Base-by-base conservation (phyloP, 352 stramenopile species). In the Hyaloperonospora brassicae region DNA sequence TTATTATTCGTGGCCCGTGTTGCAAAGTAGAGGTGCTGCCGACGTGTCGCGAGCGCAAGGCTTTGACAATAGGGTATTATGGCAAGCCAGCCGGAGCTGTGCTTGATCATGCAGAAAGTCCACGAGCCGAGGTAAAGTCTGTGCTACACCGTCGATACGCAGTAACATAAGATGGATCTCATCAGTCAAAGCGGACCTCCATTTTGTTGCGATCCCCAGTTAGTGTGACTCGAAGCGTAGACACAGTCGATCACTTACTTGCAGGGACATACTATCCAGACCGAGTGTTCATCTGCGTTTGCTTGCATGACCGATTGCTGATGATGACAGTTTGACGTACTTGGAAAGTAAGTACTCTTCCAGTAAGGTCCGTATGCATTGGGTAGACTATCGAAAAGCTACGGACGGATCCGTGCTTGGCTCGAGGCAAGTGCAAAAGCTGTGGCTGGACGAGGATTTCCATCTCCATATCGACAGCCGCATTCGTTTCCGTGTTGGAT, bases 391-490 rank as follows among this genome's bases (percentile, higher is more conserved):
- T 42, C 63, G 61, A 23, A 55, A 73, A 17, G 17, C 17, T 17
- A 17, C 17, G 17, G 17, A 17, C 17, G 17, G 17, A 17, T 17
- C 17, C 17, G 17, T 17, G 17, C 17, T 17, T 17, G 17, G 17
- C 17, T 17, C 17, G 17, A 17, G 17, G 17, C 17, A 17, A 17
- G 17, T 17, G 17, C 17, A 17, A 17, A 17, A 17, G 17, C 17
- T 17, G 17, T 17, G 17, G 17, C 17, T 17, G 14, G 79, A 71
- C 23, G 92, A 98, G 63, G 38, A 75, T 11, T 98, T 89, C 62
- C 78, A 96, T 34, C 76, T 98, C 4, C 92, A 98, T 64, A 96
- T 98, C 58, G 95, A 98, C 64, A 97, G 89, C 50, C 95, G 98
- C 69, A 98, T 97, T 79, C 78, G 90, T 1, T 81, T 92, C 38